These are phyloP conservation scores for Excoecaria agallocha DNA, from an alignment of 345 rosid species.

Conservation along the genomic window DNA sequence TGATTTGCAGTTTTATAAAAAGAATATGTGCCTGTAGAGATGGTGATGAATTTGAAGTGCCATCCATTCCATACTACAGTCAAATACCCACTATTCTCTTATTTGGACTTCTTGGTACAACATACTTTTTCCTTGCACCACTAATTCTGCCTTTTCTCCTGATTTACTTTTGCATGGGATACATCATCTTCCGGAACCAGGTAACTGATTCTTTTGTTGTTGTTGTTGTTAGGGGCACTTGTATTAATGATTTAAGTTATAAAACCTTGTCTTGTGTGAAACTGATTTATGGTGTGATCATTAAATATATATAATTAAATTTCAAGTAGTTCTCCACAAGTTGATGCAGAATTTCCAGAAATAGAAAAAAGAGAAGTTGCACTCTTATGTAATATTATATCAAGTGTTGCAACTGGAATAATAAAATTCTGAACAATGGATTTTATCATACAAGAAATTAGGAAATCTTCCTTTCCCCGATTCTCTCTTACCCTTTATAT, in stretches of 20 bases:
- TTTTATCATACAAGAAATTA: too few relatives aligned
- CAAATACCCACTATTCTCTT: slow-evolving; percentile 67
- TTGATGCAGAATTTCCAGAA: too few relatives aligned
- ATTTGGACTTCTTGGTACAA: slow-evolving; percentile 81
- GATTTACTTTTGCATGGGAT: slow-evolving; percentile 79
- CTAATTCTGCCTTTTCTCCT: slow-evolving; percentile 83
- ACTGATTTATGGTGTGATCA: background rate
- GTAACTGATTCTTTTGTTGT: slow-evolving; percentile 29
- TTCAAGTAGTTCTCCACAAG: too few relatives aligned
- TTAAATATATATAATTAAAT: background rate
- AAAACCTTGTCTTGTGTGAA: background rate
- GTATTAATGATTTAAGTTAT: background rate
- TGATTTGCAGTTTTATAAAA: slow-evolving; percentile 40
- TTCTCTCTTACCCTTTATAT: too few relatives aligned
- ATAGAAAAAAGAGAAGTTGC: too few relatives aligned
- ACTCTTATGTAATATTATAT: too few relatives aligned
- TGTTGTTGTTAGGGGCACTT: background rate
- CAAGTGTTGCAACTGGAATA: too few relatives aligned
- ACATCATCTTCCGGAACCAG: slow-evolving; percentile 88
- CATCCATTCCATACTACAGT: slow-evolving; percentile 58
- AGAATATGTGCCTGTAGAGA: slow-evolving; percentile 41
- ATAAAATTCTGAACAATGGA: too few relatives aligned
- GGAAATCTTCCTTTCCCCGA: too few relatives aligned
- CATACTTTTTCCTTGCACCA: slow-evolving; percentile 86
- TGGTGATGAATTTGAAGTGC: slow-evolving; percentile 54